Base-by-base conservation (phyloP, 2,329 filamentous ascomycete genomes). In the Samsoniella hepiali region DNA sequence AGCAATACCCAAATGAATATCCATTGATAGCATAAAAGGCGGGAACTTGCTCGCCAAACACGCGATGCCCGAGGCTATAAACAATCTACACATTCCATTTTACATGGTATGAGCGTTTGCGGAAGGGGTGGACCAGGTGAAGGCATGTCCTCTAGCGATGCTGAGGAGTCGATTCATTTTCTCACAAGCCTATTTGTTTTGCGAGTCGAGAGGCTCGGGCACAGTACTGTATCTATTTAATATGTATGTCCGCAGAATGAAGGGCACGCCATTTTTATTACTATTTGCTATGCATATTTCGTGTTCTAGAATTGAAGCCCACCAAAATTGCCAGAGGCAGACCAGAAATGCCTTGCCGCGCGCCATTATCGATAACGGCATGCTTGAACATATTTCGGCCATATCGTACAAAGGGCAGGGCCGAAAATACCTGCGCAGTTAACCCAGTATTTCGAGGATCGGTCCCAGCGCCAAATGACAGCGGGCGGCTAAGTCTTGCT, bases 171-270 rank as follows among this genome's bases (percentile, higher is more conserved):
- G 40, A 5, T 62, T 62, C 50, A 55, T 55, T 44, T 55, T 62
- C 50, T 54, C 38, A 51, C 22, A n/a, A 38, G 58, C 31, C 50
- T n/a, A 51, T 50, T 38, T 45, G 34, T 44, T 58, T 60, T 60
- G 49, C 57, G 58, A 60, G 47, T 29, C 49, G 36, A 53, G n/a
- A 13, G 32, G 38, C 49, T 60, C 38, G 36, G 31, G n/a, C 47
- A 54, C 58, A 62, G 58, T 62, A 62, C 8, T 62, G 58, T 62
- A 62, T 62, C 11, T 54, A 38, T 61, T 61, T 62, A 62, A 62
- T 62, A 62, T 62, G 50, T 55, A 55, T 62, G 50, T 62, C 58
- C 58, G 45, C 55, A 45, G 40, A 11, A 62, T 47, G 38, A 62
- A 61, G 42, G 58, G 50, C 50, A 62, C 38, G 40, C 58, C 29